Percentiles rank a stretch among this genome's conserved stretches.
Conservation (phyloP, 208 protist genomes). For the Wallacemonas sp. region DNA sequence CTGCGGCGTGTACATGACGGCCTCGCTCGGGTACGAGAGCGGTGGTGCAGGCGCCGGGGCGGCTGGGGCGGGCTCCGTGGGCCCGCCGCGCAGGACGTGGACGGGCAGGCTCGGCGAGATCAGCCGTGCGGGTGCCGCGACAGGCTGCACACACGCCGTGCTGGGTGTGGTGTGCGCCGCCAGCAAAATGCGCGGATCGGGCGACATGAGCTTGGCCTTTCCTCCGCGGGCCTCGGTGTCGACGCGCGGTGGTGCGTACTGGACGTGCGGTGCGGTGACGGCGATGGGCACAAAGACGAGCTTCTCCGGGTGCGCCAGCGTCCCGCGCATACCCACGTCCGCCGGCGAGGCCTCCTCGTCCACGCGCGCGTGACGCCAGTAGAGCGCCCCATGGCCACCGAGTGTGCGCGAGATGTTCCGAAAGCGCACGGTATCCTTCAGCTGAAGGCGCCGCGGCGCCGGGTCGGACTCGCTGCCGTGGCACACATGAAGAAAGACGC, state of each 20-base stretch:
- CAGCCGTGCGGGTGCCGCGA: neutral
- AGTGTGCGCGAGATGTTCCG: conserved; percentile 47
- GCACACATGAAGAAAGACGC: conserved; percentile 9
- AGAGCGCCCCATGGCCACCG: conserved; percentile 26
- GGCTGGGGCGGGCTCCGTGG: neutral
- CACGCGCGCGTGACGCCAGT: conserved; percentile 36
- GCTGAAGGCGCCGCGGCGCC: conserved; percentile 44
- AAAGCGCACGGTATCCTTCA: conserved; percentile 44
- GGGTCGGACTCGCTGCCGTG: conserved; percentile 15
- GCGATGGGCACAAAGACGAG: conserved; percentile 29
- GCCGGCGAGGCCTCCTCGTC: conserved; percentile 29
- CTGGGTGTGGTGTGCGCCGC: too few relatives aligned
- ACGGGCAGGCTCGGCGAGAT: neutral
- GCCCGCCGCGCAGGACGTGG: too few relatives aligned
- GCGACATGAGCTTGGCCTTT: conserved; percentile 4
- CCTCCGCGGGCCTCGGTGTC: too few relatives aligned
- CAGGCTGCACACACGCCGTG: too few relatives aligned
- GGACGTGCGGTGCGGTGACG: conserved; percentile 1
- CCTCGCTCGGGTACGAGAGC: conserved; percentile 6
- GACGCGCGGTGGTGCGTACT: too few relatives aligned
- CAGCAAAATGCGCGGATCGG: conserved; percentile 3
- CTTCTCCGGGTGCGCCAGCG: conserved; percentile 34
- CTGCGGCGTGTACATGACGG: conserved; percentile 6
- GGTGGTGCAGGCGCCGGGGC: neutral
- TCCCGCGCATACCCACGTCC: conserved; percentile 36